Percentiles rank a stretch among this genome's conserved stretches.
Conservation (phyloP, 1,284 basidiomycete species). For the Rhodotorula sp. region DNA sequence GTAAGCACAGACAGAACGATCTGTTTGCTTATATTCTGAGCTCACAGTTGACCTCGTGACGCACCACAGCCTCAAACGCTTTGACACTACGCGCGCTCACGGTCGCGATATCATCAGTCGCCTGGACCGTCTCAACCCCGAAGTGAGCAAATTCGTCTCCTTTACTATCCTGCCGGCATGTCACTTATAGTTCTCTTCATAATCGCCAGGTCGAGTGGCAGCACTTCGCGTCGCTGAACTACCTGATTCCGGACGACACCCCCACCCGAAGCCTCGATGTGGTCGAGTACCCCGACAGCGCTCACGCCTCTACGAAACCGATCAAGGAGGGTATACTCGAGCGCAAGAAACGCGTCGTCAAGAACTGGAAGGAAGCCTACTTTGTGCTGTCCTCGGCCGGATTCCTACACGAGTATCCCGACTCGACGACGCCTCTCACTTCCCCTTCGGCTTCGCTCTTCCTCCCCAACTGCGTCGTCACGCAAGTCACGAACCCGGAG, state of each 20-base stretch:
- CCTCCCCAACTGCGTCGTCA: constrained; percentile 21
- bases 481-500: constrained; percentile 6
- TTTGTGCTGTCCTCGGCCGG: constrained; percentile 34
- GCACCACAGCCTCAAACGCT: constrained; percentile 16
- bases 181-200: not conserved
- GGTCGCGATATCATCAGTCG: constrained; percentile 12
- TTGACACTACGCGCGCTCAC: not conserved
- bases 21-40: not conserved
- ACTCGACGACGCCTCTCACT: not conserved
- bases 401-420: constrained; percentile 29
- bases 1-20: not conserved
- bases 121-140: constrained; percentile 14
- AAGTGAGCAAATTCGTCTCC: not conserved
- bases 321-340: constrained; percentile 35
- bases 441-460: constrained; percentile 14
- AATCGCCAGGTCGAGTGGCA: constrained; percentile 33
- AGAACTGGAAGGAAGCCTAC: constrained; percentile 32
- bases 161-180: too few species aligned
- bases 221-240: constrained; percentile 29
- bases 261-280: constrained; percentile 6
- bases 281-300: constrained; percentile 19
- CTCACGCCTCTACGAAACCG: constrained; percentile 22
- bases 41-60: too few species aligned
- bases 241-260: constrained; percentile 16
- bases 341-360: constrained; percentile 29